Base-by-base conservation (phyloP, 257 asterid species). In the Penstemon newberryi region DNA sequence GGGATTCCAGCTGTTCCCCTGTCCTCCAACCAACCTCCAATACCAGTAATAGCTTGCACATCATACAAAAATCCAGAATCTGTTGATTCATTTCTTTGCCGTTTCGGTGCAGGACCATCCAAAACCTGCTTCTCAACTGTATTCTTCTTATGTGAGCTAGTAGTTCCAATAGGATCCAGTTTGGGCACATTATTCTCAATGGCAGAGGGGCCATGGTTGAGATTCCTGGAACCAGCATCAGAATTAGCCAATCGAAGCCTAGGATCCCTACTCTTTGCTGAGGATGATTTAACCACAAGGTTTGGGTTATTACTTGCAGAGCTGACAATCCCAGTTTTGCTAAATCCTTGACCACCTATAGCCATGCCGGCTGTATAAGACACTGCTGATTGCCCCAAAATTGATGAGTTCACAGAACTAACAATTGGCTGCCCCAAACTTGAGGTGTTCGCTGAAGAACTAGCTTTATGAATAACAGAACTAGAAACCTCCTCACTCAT, bases 181-280 rank as follows among this genome's bases (percentile, higher is more conserved):
- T 77, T 81, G 52, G 80, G 63, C 77, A 83, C 94, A 62, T 50
- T 79, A 52, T 69, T 75, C 75, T 65, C 83, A 18, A 70, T 46
- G 50, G 77, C 72, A 65, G 80, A 54, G 46, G 43, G 19, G 53
- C 56, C 53, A 36, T 73, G 83, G 73, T 38, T 81, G 47, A 43
- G 47, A 64, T 64, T 76, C 65, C 60, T 65, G 69, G 73, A 52
- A 60, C 75, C 78, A 8, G 77, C 83, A 70, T 81, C 87, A 51
- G 78, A 63, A 81, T 83, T 86, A 70, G 83, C 84, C 71, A 84
- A 66, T 58, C 97, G 86, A 77, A 89, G 99, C 82, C 99, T 89
- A 39, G 97, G 99, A 74, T 94, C 99, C 80, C 96, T 87, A 78
- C 82, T 87, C 79, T 67, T 93, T n/a, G 79, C 84, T 1, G 80